Evolutionary conservation across 2,329 filamentous ascomycete species (phyloP), one percentile per base, ranked within the genome.

Genomic region (Sporothrix inflata): DNA sequence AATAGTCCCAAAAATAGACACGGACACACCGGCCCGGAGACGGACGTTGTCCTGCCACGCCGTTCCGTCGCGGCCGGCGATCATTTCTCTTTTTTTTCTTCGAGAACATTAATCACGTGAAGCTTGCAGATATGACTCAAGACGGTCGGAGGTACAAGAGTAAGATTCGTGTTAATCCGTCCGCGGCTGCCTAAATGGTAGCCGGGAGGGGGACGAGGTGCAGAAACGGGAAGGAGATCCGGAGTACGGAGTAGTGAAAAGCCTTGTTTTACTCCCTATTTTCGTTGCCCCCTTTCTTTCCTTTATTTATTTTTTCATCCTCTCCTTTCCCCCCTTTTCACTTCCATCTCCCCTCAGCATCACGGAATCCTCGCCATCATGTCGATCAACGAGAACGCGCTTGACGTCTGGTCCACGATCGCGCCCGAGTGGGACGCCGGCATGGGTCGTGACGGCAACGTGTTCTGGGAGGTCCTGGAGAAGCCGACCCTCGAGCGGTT

Each of bases 391-490:
- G 42, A 45, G n/a, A 40, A 47, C 11, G 72, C 79, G 49, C 76
- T 82, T 40, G 73, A 76, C 24, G 74, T 76, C 8, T 86, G 85
- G 85, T 78, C 83, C 16, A 75, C 73, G 61, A 83, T 83, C 74
- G 83, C 85, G 4, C 71, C 77, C 38, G 78, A 77, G 73, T 86
- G 84, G 84, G 82, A 86, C 76, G 74, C 76, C 19, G 70, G 68
- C 21, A 81, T 85, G 73, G 82, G 82, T 21, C 74, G 75, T 8
- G 71, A 79, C 14, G 83, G 83, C 72, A 85, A 85, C 75, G 79
- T 82, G 49, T 85, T 84, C 79, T 85, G 83, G 80, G 77, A 77
- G 7, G 74, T 76, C 3, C 81, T 85, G 38, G 80, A 85, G 69
- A 78, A 82, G 40, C 84, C 85, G 0, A 78, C 76, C 1, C 79